Conservation (phyloP, 192 early-diverging fungal species). For the Umbelopsis sp. region DNA sequence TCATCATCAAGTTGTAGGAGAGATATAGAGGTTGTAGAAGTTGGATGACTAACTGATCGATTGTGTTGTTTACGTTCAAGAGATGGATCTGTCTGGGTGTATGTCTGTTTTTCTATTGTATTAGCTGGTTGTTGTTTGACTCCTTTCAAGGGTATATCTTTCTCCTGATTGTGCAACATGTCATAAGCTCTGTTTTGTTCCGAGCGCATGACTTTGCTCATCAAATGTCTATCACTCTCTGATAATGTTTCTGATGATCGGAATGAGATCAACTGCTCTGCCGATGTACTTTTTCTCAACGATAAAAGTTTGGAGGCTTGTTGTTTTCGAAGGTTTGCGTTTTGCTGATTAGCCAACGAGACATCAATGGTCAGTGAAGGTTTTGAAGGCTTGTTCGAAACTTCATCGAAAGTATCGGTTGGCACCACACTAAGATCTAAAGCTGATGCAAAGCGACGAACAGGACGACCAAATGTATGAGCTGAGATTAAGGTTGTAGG, state of each 20-base stretch:
- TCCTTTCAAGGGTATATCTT: neutral
- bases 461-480: neutral
- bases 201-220: neutral
- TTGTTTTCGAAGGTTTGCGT: neutral
- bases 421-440: slow-evolving; percentile 24
- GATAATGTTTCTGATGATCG: slow-evolving; percentile 7
- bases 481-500: neutral
- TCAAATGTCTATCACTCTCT: neutral
- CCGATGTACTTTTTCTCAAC: neutral
- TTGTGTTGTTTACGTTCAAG: neutral
- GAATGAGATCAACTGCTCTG: neutral
- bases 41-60: neutral
- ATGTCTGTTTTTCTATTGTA: neutral
- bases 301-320: neutral
- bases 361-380: neutral
- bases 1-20: slow-evolving; percentile 14
- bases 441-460: slow-evolving; percentile 20
- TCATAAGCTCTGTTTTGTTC: neutral
- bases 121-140: neutral
- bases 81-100: neutral
- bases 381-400: neutral
- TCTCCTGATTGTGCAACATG: neutral
- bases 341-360: neutral
- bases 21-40: neutral
- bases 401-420: neutral